These are phyloP conservation scores for Plicaturopsis crispa DNA, from an alignment of 768 basidiomycete species.

Conservation along the genomic window DNA sequence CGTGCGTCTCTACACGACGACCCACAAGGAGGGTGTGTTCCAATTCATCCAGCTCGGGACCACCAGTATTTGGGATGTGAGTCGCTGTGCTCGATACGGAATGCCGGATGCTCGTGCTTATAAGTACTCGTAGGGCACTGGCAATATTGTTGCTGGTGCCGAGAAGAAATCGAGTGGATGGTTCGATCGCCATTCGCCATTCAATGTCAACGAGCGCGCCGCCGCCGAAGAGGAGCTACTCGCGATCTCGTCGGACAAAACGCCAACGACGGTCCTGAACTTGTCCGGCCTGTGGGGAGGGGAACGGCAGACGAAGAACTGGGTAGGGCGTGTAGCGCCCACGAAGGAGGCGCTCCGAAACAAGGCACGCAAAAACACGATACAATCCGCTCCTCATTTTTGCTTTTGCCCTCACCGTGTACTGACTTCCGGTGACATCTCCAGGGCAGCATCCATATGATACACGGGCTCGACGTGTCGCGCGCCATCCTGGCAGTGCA, in stretches of 20 bases:
- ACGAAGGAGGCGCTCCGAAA: slow-evolving; percentile 43
- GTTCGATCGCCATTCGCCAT: slow-evolving; percentile 46
- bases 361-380: slow-evolving; percentile 28
- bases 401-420: neutral
- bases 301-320: slow-evolving; percentile 37
- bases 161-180: slow-evolving; percentile 25
- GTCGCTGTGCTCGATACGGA: slow-evolving; percentile 13
- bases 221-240: slow-evolving; percentile 51
- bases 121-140: too few species aligned
- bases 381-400: slow-evolving; percentile 1
- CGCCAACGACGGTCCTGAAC: slow-evolving; percentile 46
- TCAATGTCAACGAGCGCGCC: slow-evolving; percentile 35
- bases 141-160: too few species aligned
- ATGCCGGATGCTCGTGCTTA: too few species aligned
- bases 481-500: slow-evolving; percentile 55
- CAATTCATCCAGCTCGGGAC: slow-evolving; percentile 54
- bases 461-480: slow-evolving; percentile 55
- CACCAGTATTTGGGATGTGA: slow-evolving; percentile 55
- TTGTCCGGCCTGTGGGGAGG: slow-evolving; percentile 62
- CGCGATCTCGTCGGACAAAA: slow-evolving; percentile 25
- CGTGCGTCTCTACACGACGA: slow-evolving; percentile 35
- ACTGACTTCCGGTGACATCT: neutral
- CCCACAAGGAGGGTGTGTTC: slow-evolving; percentile 19
- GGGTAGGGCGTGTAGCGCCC: slow-evolving; percentile 45
- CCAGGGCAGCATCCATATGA: slow-evolving; percentile 52